Evolutionary conservation across 2,329 filamentous ascomycete species (phyloP).

Genomic region (Fusarium foetens): DNA sequence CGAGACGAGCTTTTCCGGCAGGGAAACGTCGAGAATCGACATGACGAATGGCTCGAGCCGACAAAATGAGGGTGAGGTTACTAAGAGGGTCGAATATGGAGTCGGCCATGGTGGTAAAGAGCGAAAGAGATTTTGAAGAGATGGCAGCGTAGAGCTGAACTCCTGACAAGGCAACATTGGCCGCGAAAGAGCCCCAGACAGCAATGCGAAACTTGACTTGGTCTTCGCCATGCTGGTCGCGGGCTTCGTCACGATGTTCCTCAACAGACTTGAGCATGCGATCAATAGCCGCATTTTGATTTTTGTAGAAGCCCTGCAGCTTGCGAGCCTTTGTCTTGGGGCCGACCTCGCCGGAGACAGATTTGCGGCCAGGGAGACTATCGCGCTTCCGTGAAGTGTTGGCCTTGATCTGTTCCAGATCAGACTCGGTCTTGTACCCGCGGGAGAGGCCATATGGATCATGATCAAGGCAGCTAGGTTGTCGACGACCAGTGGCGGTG

Average conservation of each 20-base stretch:
- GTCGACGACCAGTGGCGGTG: constrained; percentile 49
- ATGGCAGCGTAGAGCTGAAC: constrained; percentile 92
- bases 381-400: constrained; percentile 83
- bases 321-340: constrained; percentile 58
- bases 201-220: constrained; percentile 78
- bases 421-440: constrained; percentile 78
- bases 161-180: constrained; percentile 80
- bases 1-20: constrained; percentile 90
- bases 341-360: constrained; percentile 33
- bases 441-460: constrained; percentile 86
- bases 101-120: constrained; percentile 98
- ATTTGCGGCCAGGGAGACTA: constrained; percentile 45
- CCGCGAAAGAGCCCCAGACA: constrained; percentile 75
- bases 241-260: constrained; percentile 85
- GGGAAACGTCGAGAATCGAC: constrained; percentile 90
- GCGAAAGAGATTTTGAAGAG: constrained; percentile 87
- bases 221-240: constrained; percentile 82
- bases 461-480: constrained; percentile 61
- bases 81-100: constrained; percentile 92
- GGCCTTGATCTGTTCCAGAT: constrained; percentile 81
- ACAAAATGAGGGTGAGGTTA: constrained; percentile 87
- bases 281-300: constrained; percentile 94
- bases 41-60: constrained; percentile 85
- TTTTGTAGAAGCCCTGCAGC: constrained; percentile 84
- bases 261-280: constrained; percentile 91